A percentile compares a stretch with the other conserved stretches of the same genome.
Evolutionary conservation across 2,329 filamentous ascomycete genomes (phyloP).

Genomic region (Emergomyces africanus): DNA sequence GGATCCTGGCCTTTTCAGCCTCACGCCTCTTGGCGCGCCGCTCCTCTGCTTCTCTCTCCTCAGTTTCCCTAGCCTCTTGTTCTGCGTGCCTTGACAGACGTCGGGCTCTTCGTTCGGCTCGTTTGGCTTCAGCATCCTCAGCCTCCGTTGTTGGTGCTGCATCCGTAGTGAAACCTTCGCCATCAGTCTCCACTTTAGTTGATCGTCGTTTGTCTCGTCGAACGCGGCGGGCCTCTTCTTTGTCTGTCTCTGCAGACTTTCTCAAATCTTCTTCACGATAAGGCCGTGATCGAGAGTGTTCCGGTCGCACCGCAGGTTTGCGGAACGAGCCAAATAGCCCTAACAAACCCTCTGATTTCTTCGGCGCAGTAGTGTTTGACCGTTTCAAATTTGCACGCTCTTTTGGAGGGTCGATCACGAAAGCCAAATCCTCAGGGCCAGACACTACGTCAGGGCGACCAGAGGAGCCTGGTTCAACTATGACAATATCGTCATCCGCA

Average conservation of each 20-base stretch:
- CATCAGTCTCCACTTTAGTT: constrained; percentile 36
- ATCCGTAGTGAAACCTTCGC: constrained; percentile 34
- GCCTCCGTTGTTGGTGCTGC: constrained; percentile 34
- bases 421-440: constrained; percentile 39
- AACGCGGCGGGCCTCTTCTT: constrained; percentile 21
- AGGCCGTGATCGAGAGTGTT: constrained; percentile 26
- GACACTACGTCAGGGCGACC: constrained; percentile 34
- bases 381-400: constrained; percentile 45
- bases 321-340: constrained; percentile 47
- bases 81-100: constrained; percentile 29
- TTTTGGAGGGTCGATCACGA: constrained; percentile 36
- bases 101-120: constrained; percentile 48
- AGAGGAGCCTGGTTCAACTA: constrained; percentile 38
- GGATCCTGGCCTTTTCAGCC: constrained; percentile 35
- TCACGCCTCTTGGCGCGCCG: constrained; percentile 38
- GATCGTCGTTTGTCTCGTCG: constrained; percentile 28
- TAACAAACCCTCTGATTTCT: constrained; percentile 45
- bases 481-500: constrained; percentile 39
- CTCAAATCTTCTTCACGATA: constrained; percentile 24
- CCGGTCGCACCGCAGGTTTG: constrained; percentile 19
- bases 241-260: constrained; percentile 24
- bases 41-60: constrained; percentile 25
- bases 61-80: constrained; percentile 21
- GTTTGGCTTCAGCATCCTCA: constrained; percentile 47
- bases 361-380: constrained; percentile 47